A percentile compares a stretch with the other conserved stretches of the same genome.
Conservation (phyloP, 768 basidiomycete species). For the Lactarius akahatsu region DNA sequence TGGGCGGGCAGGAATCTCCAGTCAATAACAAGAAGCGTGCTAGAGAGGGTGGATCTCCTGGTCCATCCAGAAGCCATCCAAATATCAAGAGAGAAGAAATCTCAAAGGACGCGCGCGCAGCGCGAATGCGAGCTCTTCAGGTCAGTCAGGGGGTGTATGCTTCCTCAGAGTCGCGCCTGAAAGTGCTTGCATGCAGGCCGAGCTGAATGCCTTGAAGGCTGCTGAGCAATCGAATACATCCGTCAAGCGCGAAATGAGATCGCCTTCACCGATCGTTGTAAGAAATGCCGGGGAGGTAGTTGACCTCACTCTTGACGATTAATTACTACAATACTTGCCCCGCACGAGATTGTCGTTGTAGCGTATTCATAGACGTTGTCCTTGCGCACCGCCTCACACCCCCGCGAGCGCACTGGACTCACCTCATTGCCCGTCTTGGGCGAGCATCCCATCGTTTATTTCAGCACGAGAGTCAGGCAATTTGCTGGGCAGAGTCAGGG, state of each 20-base stretch:
- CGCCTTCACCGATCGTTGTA: too few species aligned
- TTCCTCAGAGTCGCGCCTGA: background rate
- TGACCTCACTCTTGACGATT: too few species aligned
- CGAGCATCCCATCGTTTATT: conserved; percentile 37
- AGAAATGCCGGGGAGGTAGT: too few species aligned
- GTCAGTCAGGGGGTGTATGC: background rate
- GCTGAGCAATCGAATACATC: too few species aligned
- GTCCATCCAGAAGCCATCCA: conserved; percentile 7
- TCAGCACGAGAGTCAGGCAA: conserved; percentile 57
- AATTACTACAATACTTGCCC: conserved; percentile 37
- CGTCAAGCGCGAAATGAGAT: too few species aligned
- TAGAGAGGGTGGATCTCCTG: conserved; percentile 2
- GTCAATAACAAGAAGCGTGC: conserved; percentile 10
- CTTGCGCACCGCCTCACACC: conserved; percentile 72
- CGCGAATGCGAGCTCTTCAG: conserved; percentile 17
- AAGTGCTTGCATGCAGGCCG: conserved; percentile 2
- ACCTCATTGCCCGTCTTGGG: conserved; percentile 14
- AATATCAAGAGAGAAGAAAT: conserved; percentile 7
- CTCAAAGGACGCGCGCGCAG: background rate
- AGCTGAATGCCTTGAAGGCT: conserved; percentile 5
- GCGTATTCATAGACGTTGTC: conserved; percentile 88
- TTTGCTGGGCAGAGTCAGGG: conserved; percentile 59
- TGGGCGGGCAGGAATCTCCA: background rate
- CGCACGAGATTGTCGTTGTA: conserved; percentile 73
- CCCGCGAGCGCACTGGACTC: conserved; percentile 13